phyloP scores from a whole-genome alignment of 495 filamentous ascomycete species.

The Penicillium mononematosum region DNA sequence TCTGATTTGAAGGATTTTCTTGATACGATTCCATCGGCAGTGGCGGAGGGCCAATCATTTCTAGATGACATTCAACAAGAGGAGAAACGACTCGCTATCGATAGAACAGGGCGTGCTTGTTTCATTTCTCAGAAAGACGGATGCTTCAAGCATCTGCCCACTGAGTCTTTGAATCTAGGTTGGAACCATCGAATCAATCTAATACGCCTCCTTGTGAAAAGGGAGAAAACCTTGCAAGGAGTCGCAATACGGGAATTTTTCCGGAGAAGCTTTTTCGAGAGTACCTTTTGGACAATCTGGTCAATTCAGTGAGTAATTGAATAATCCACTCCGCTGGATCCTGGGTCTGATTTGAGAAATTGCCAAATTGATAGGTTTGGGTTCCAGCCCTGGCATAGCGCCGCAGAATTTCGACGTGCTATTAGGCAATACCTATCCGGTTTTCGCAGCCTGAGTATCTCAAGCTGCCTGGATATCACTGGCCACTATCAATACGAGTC shows the following conservation, averaged over 20 bases:
- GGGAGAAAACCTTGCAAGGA: conserved; percentile 10
- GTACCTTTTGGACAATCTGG: conserved; percentile 19
- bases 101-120: no score
- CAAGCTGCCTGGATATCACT: conserved; percentile 29
- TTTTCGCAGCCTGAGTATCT: conserved; percentile 27
- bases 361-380: conserved; percentile 19
- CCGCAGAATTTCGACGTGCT: conserved; percentile 35
- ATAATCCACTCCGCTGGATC: no score
- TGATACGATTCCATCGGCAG: no score
- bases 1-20: neutral
- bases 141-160: neutral
- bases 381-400: conserved; percentile 40
- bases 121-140: neutral
- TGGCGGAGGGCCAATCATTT: no score
- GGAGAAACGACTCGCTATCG: no score
- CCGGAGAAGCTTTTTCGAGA: conserved; percentile 12
- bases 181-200: conserved; percentile 2
- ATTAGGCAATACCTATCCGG: conserved; percentile 28
- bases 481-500: conserved; percentile 43
- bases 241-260: conserved; percentile 13
- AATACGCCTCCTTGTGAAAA: conserved; percentile 9
- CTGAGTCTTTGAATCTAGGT: conserved; percentile 8
- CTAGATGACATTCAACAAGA: no score
- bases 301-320: conserved; percentile 13
- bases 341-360: neutral